Evolutionary conservation across 352 stramenopile species (phyloP).

Genomic region (Pythium utonaiense): DNA sequence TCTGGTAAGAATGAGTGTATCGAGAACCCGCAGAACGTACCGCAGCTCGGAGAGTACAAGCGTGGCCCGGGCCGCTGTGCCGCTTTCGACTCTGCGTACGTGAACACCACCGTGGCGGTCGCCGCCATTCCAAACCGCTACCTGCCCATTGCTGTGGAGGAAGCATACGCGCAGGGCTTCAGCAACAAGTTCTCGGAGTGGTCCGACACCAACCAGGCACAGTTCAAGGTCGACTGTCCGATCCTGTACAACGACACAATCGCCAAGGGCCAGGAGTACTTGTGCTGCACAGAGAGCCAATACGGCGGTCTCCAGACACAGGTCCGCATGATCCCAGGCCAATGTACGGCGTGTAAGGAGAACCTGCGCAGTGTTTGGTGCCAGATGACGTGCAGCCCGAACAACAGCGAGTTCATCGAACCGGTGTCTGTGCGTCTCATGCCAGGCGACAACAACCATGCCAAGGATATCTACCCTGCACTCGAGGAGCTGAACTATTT

Average conservation of each 20-base stretch:
- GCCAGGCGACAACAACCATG: slow-evolving; percentile 41
- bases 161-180: slow-evolving; percentile 52
- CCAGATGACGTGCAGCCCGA: slow-evolving; percentile 77
- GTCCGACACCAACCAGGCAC: slow-evolving; percentile 46
- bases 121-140: slow-evolving; percentile 56
- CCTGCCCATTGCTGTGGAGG: slow-evolving; percentile 51
- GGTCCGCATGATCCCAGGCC: slow-evolving; percentile 48
- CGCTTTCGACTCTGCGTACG: slow-evolving; percentile 63
- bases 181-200: slow-evolving; percentile 74
- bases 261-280: slow-evolving; percentile 39
- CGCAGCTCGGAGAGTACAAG: slow-evolving; percentile 50
- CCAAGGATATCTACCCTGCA: slow-evolving; percentile 51
- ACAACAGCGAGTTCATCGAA: slow-evolving; percentile 74
- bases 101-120: slow-evolving; percentile 33
- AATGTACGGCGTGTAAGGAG: slow-evolving; percentile 68
- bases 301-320: slow-evolving; percentile 59
- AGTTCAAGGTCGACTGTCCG: slow-evolving; percentile 67
- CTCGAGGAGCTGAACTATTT: slow-evolving; percentile 72
- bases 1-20: slow-evolving; percentile 58
- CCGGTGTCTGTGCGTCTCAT: slow-evolving; percentile 64
- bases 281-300: slow-evolving; percentile 81
- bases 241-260: slow-evolving; percentile 67
- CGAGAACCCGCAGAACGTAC: slow-evolving; percentile 42
- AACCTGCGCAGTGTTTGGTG: slow-evolving; percentile 80
- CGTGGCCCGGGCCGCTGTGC: slow-evolving; percentile 44